Percentiles rank a stretch among this genome's conserved stretches.
Conservation (phyloP, 495 filamentous ascomycete genomes). For the Daldinia concentrica region DNA sequence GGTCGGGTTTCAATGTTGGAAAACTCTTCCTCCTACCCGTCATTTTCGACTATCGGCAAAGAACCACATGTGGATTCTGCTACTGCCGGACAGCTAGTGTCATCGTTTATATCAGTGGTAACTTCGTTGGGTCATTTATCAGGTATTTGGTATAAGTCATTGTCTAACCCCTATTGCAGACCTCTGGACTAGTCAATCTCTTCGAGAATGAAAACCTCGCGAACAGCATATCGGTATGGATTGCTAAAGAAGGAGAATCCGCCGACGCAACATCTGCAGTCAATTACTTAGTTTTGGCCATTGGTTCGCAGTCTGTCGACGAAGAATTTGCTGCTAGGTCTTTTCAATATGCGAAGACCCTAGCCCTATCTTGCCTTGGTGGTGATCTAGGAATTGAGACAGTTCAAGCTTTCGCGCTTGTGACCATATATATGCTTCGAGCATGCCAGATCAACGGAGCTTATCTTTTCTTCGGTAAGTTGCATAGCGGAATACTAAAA, state of each 20-base stretch:
- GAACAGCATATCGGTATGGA: conserved; percentile 47
- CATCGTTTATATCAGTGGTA: conserved; percentile 50
- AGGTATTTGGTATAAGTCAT: neutral
- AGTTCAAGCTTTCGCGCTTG: conserved; percentile 66
- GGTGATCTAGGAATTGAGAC: conserved; percentile 65
- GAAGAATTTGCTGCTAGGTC: conserved; percentile 59
- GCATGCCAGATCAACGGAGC: conserved; percentile 69
- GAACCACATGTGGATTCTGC: conserved; percentile 38
- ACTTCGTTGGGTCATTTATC: neutral
- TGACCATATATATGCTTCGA: conserved; percentile 69
- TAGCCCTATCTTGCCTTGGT: conserved; percentile 64
- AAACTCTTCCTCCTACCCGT: conserved; percentile 44
- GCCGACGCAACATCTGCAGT: conserved; percentile 61
- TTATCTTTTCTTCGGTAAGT: conserved; percentile 61
- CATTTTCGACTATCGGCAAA: conserved; percentile 12
- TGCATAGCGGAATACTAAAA: neutral
- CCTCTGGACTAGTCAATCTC: conserved; percentile 52
- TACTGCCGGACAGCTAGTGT: conserved; percentile 37
- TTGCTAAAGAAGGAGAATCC: conserved; percentile 18
- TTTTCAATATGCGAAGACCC: conserved; percentile 65
- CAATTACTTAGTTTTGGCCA: conserved; percentile 68
- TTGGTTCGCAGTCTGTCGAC: conserved; percentile 66
- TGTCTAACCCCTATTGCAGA: conserved; percentile 33
- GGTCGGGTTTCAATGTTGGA: conserved; percentile 73
- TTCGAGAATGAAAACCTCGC: conserved; percentile 49